phyloP scores from a whole-genome alignment of 495 filamentous ascomycete species.

The Halenospora varia region DNA sequence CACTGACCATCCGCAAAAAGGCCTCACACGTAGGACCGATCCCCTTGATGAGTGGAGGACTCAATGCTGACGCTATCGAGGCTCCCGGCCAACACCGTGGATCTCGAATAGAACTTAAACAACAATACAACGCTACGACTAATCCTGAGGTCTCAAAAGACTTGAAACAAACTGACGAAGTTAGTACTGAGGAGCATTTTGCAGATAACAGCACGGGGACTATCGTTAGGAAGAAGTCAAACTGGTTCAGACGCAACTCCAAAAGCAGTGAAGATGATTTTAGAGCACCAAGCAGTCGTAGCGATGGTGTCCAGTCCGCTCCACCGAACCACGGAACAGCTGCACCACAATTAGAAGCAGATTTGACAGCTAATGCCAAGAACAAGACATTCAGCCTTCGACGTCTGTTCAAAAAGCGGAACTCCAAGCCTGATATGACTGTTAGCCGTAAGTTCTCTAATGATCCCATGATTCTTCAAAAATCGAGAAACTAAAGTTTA shows the following conservation, averaged over 20 bases:
- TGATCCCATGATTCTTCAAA: conserved; percentile 1
- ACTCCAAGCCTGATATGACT: conserved; percentile 26
- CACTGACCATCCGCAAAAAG: conserved; percentile 55
- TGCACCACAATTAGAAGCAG: too few relatives aligned
- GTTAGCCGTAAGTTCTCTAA: conserved; percentile 19
- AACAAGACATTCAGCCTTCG: conserved; percentile 44
- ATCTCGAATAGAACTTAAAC: conserved; percentile 23
- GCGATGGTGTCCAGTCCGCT: too few relatives aligned
- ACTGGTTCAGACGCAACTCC: conserved; percentile 61
- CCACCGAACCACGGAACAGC: too few relatives aligned
- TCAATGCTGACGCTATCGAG: conserved; percentile 1
- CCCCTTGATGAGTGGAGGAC: conserved; percentile 11
- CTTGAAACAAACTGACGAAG: conserved; percentile 28
- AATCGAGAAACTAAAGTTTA: conserved; percentile 5
- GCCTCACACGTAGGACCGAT: conserved; percentile 15
- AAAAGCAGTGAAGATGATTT: conserved; percentile 34
- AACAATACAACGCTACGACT: conserved; percentile 5
- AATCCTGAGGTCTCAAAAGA: background rate
- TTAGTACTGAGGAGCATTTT: conserved; percentile 11
- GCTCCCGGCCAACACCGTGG: background rate
- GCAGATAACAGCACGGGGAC: conserved; percentile 17
- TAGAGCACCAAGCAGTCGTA: conserved; percentile 14
- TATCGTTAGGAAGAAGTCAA: conserved; percentile 52
- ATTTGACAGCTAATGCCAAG: too few relatives aligned
- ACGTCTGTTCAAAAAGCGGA: conserved; percentile 41